Base-by-base conservation (phyloP, 1,284 basidiomycete genomes). In the Fomitiporia mediterranea region DNA sequence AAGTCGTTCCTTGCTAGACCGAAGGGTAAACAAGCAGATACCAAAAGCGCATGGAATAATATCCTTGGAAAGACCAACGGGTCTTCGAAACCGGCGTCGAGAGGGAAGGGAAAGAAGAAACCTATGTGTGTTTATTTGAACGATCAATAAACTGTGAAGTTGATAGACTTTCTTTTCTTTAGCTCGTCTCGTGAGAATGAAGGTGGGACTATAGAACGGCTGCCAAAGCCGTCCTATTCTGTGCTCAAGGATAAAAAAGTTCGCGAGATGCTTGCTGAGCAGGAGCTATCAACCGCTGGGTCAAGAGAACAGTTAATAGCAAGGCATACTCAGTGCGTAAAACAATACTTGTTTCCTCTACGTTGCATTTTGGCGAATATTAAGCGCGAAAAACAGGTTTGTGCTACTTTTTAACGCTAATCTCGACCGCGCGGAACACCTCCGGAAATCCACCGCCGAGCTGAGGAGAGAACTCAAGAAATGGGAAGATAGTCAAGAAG, bases 391-490 rank as follows among this genome's bases (percentile, higher is more conserved):
- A n/a, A n/a, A n/a, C 55, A 88, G 86, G 61, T 89, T 84, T 83
- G 75, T 86, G 0, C 78, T 80, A 64, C 63, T 85, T 38, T 84
- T 77, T 64, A 89, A 89, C 60, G 79, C 85, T 19, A 89, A 89
- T 65, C 70, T 86, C 7, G 87, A 89, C 67, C 78, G 77, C 58
- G 72, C 73, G n/a, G 55, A 64, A 0, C 55, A 63, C 17, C 70
- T 76, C 44, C 75, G 84, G 27, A 79, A 77, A 64, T 71, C 72
- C n/a, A 63, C 72, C 42, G 60, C 66, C 1, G 77, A 79, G 42
- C 72, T 89, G 8, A 70, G 74, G 39, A 66, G 65, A 50, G 84
- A 86, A 25, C 65, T 89, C 60, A 76, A 72, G 60, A 71, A 70
- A 61, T 84, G 81, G 81, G 86, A 88, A 61, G 78, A 80, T 19